phyloP scores from a whole-genome alignment of 2,329 filamentous ascomycete genomes.

The Diaporthe sp. region DNA sequence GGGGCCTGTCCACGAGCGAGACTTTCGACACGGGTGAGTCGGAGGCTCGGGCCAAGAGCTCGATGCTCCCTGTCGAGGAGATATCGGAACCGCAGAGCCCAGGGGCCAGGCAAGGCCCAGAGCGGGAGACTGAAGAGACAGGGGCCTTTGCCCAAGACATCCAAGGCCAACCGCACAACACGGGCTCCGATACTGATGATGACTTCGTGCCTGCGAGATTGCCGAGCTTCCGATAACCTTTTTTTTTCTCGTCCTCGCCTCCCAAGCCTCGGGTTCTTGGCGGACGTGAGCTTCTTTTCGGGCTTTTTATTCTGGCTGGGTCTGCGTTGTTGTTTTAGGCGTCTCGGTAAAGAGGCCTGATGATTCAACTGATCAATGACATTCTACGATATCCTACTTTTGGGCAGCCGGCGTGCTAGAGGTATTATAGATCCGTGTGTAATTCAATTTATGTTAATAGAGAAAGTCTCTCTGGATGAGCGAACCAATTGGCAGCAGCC shows the following conservation, averaged over 20 bases:
- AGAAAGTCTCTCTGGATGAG: not conserved
- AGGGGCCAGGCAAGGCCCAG: constrained; percentile 45
- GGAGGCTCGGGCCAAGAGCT: constrained; percentile 50
- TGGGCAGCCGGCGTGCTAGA: constrained; percentile 23
- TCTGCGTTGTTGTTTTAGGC: constrained; percentile 1
- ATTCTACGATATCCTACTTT: constrained; percentile 34
- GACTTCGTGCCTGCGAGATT: constrained; percentile 72
- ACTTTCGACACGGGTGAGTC: constrained; percentile 54
- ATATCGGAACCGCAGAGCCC: constrained; percentile 44
- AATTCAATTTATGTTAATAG: constrained; percentile 24
- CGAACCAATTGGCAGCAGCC: not conserved
- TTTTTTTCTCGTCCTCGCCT: not conserved
- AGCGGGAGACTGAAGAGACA: constrained; percentile 44
- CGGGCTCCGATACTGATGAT: constrained; percentile 40
- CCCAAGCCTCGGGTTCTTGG: not conserved
- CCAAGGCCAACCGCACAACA: constrained; percentile 35
- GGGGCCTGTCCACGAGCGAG: constrained; percentile 57
- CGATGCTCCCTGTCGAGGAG: constrained; percentile 49
- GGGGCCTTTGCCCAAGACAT: constrained; percentile 26
- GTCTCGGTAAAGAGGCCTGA: constrained; percentile 19
- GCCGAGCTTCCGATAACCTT: constrained; percentile 64
- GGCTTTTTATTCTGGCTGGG: not conserved
- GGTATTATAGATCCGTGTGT: constrained; percentile 4
- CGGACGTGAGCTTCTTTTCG: not conserved
- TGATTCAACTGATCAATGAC: constrained; percentile 22